Conservation (phyloP, 345 rosid species). For the Punica granatum region DNA sequence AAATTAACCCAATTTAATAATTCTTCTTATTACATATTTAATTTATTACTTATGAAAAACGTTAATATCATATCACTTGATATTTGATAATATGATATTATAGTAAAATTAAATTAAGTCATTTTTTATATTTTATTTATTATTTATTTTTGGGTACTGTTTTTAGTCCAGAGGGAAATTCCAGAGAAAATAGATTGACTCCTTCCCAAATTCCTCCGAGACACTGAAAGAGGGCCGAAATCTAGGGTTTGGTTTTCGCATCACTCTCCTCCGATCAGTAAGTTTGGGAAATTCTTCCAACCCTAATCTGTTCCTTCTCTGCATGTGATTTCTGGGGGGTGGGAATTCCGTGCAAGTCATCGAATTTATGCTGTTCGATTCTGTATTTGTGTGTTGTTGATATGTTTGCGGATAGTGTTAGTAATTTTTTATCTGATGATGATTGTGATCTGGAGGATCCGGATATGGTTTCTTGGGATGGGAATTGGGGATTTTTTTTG, state of each 20-base stretch:
- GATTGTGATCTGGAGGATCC: neutral
- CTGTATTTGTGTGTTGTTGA: neutral
- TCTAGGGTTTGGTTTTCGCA: slow-evolving; percentile 11
- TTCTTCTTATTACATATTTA: too few relatives aligned
- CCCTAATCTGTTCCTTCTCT: neutral
- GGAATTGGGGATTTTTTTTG: neutral
- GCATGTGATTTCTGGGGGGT: neutral
- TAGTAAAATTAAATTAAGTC: too few relatives aligned
- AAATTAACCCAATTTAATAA: too few relatives aligned
- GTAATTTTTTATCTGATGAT: neutral
- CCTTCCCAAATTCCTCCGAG: neutral
- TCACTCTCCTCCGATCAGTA: neutral
- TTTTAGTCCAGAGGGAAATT: slow-evolving; percentile 3
- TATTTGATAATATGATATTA: too few relatives aligned
- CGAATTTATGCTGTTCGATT: neutral
- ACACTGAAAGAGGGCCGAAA: neutral
- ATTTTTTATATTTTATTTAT: neutral
- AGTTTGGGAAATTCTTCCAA: neutral
- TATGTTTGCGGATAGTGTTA: neutral
- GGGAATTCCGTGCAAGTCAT: neutral
- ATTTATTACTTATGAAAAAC: neutral
- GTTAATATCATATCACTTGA: neutral
- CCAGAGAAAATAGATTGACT: slow-evolving; percentile 10
- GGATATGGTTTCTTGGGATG: neutral
- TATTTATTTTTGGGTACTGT: neutral